Percentiles rank a stretch among this genome's conserved stretches.
These are phyloP conservation scores for Fraxinus latifolia DNA, from an alignment of 305 asterid genomes.

Conservation along the genomic window DNA sequence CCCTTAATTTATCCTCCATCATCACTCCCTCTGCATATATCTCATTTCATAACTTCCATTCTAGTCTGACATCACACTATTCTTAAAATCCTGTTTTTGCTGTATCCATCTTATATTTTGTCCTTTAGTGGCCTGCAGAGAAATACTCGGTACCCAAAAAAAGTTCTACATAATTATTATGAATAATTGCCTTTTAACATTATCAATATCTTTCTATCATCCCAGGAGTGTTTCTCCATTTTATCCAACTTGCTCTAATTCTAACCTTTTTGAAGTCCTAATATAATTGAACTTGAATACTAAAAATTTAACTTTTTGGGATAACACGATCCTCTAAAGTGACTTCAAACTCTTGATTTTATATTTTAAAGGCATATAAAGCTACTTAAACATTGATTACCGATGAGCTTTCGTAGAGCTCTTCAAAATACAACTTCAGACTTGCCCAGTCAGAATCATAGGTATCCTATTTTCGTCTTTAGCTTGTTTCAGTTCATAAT, in stretches of 20 bases:
- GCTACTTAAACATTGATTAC: neutral
- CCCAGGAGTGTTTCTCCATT: neutral
- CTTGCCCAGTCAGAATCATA: neutral
- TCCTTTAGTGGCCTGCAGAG: neutral
- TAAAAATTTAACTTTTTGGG: neutral
- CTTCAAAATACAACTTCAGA: neutral
- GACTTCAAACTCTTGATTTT: neutral
- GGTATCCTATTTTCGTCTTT: neutral
- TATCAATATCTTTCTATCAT: neutral
- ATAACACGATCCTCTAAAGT: neutral
- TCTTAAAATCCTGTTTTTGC: neutral
- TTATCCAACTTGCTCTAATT: neutral
- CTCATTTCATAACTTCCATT: neutral
- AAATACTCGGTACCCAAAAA: neutral
- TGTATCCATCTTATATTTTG: neutral
- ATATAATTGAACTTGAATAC: neutral
- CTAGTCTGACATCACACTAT: neutral
- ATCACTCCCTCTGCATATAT: neutral
- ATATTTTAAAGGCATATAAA: neutral
- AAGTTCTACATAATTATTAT: neutral
- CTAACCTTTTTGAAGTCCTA: neutral
- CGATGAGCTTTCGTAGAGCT: neutral
- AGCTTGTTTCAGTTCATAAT: neutral
- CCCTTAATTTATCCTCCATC: neutral
- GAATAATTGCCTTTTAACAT: neutral